A percentile compares a stretch with the other conserved stretches of the same genome.
phyloP scores from a whole-genome alignment of 768 basidiomycete species.

The Boletus reticuloceps region DNA sequence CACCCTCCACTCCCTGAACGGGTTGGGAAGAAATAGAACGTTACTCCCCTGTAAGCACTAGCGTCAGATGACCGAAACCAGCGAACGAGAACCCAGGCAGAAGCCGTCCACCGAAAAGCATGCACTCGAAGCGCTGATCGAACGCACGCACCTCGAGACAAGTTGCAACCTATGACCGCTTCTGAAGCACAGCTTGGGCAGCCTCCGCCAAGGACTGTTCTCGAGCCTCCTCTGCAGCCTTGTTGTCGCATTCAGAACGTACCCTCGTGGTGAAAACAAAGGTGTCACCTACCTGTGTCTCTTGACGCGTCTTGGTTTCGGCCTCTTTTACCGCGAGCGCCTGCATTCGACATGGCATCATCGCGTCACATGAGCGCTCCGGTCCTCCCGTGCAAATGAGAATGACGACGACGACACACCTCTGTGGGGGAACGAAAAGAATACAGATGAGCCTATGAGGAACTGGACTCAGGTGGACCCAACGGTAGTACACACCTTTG shows the following conservation, averaged over 20 bases:
- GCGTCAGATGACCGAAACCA: too few relatives aligned
- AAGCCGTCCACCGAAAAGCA: too few relatives aligned
- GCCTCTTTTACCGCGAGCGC: constrained; percentile 22
- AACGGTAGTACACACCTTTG: constrained; percentile 21
- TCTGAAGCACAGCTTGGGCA: constrained; percentile 25
- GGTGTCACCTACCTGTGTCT: constrained; percentile 11
- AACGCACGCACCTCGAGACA: too few relatives aligned
- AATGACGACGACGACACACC: constrained; percentile 9
- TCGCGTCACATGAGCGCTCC: background rate
- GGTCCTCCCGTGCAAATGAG: background rate
- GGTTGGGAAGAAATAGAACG: too few relatives aligned
- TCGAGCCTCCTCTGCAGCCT: constrained; percentile 29
- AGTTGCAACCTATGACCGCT: constrained; percentile 7
- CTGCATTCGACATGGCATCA: constrained; percentile 2
- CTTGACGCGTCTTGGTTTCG: constrained; percentile 18
- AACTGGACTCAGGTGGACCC: background rate
- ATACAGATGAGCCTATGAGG: background rate
- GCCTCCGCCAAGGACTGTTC: constrained; percentile 31
- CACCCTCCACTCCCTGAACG: too few relatives aligned
- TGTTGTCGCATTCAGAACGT: background rate
- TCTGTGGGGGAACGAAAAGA: constrained; percentile 6
- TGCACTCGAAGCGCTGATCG: too few relatives aligned
- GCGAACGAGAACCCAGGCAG: too few relatives aligned
- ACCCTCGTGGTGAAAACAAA: background rate
- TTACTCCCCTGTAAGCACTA: too few relatives aligned